Evolutionary conservation across 129 eudicot genomes (phyloP), one percentile per base, ranked within the genome.

Genomic region (carrot (Daucus carota)): DNA sequence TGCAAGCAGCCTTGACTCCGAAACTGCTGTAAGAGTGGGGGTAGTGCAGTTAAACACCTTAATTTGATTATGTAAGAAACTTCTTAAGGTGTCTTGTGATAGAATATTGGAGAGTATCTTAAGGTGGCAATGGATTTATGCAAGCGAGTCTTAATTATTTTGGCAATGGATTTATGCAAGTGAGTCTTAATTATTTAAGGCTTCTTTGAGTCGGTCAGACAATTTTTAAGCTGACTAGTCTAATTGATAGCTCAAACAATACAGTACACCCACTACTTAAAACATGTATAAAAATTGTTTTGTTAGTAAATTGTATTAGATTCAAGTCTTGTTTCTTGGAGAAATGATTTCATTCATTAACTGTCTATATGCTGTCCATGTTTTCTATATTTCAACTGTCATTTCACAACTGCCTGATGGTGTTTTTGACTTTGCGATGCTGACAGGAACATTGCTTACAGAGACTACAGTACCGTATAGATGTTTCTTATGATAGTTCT

Each of bases 391-490:
- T 16, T 0, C 66, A 3, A 38, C 50, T 48, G 70, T 50, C 24
- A 36, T 54, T 14, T 8, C 17, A 6, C 52, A 62, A 15, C 70
- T 73, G 74, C 52, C 59, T 84, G 45, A 86, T 31, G 75, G 45
- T 44, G 78, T 78, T 42, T 74, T 59, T 74, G 36, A 76, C 57
- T 72, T 54, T 80, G 31, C 38, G 14, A 50, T 32, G 73, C 45
- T 85, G 75, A 73, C 88, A 95, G 99, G 99, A 95, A 85, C 88
- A 89, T 70, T 86, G 96, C 82, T 79, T 95, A 66, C 89, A 63
- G 81, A 88, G 91, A 87, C 83, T 95, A 60, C 99, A 95, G 81
- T 85, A 77, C 71, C 96, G 99, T 47, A 88, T 92, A 63, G 99
- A 95, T 77, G 78, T 92, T 70, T 79, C 90, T 10, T 95, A 95